Conservation (phyloP, 75 land plant species). For the Pinus tabuliformis region DNA sequence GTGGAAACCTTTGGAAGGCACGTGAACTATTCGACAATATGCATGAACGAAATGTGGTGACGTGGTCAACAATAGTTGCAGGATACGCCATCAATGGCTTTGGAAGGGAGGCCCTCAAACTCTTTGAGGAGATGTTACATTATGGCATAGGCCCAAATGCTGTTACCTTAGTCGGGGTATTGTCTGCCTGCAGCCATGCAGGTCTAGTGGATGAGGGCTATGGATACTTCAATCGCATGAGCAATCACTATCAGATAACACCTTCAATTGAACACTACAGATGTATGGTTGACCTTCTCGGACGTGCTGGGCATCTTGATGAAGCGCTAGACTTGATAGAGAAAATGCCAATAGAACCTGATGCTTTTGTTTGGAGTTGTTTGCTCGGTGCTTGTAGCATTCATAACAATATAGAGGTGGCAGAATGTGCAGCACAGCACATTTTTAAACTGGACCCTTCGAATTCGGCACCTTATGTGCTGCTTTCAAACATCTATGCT, state of each 20-base stretch:
- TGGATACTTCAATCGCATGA: conserved; percentile 35
- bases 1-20: conserved; percentile 24
- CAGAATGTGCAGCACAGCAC: conserved; percentile 16
- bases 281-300: conserved; percentile 56
- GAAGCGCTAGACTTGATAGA: conserved; percentile 35
- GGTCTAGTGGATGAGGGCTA: conserved; percentile 47
- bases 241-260: conserved; percentile 21
- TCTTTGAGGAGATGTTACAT: conserved; percentile 30
- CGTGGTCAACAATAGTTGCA: conserved; percentile 56
- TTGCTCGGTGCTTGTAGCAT: conserved; percentile 40
- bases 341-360: conserved; percentile 39
- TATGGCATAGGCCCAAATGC: conserved; percentile 38
- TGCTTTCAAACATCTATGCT: conserved; percentile 22
- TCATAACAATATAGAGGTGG: conserved; percentile 33
- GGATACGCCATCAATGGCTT: conserved; percentile 47
- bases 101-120: conserved; percentile 24
- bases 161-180: conserved; percentile 43
- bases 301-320: conserved; percentile 39
- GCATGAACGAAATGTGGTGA: conserved; percentile 15
- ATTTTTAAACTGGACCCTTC: conserved; percentile 42
- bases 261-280: conserved; percentile 51
- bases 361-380: conserved; percentile 39
- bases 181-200: conserved; percentile 50
- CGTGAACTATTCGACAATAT: conserved; percentile 32
- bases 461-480: conserved; percentile 30